Base-by-base conservation (phyloP, 495 filamentous ascomycete species). In the Aspergillus cristatus region DNA sequence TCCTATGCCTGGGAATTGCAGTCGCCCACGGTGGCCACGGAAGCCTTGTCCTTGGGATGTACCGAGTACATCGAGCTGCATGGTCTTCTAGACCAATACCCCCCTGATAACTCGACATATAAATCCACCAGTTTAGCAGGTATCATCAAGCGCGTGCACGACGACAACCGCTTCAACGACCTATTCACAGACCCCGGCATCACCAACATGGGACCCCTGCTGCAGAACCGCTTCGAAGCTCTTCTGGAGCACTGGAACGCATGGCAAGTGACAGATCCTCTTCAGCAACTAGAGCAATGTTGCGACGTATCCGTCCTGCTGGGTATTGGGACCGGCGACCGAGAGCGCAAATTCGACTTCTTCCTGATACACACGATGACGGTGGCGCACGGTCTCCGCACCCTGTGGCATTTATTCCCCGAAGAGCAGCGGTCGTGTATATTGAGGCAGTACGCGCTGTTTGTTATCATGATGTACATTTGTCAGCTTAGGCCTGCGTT, bases 211-310 rank as follows among this genome's bases (percentile, higher is more conserved):
- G 63, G 66, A 7, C 43, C 55, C 1, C 59, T 90, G 0, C 78
- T 89, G 42, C 38, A 70, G 14, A 57, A 79, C 32, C 70, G 75
- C 32, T 79, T 84, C 46, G 50, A 59, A 10, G 65, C 71, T 6
- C 56, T 87, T 4, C 51, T 90, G 34, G 83, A 86, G 30, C 79
- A 88, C 60, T 91, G 83, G 84, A 89, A 88, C 46, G 71, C 79
- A 7, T 87, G 85, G 81, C 59, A 74, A 13, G 55, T 84, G 12
- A 42, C 57, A 12, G 61, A 81, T 39, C 77, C 78, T 0, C 63
- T 54, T 26, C 65, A 71, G 41, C 78, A 82, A 45, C 81, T 86
- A 45, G 60, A 72, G 38, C 63, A 77, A 25, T 76, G 70, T 0
- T 78, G 82, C 48, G 70, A 77, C 47, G 68, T 74, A 1, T 81